These are phyloP conservation scores for Prosopis cineraria DNA, from an alignment of 306 rosid species.

Conservation along the genomic window DNA sequence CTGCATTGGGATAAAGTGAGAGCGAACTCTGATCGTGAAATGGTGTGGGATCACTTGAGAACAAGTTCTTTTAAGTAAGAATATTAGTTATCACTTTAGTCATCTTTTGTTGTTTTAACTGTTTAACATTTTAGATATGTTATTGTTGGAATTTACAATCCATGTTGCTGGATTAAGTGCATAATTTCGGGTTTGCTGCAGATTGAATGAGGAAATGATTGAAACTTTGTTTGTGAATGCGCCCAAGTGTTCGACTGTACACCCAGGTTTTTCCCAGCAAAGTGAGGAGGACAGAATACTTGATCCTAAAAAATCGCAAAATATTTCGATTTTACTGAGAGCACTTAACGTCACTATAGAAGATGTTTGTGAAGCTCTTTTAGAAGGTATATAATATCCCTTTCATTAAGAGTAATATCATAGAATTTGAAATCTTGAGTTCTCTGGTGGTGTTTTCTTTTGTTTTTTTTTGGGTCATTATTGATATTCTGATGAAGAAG, in stretches of 20 bases:
- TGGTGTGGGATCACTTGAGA: conserved; percentile 99
- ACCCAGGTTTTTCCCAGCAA: conserved; percentile 43
- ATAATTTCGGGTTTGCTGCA: conserved; percentile 45
- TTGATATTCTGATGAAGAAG: background rate
- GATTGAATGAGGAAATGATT: conserved; percentile 94
- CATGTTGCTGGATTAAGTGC: conserved; percentile 32
- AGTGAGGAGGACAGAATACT: conserved; percentile 72
- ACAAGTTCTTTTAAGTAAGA: conserved; percentile 93
- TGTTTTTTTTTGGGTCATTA: too few species aligned
- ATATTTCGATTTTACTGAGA: conserved; percentile 82
- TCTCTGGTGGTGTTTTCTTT: background rate
- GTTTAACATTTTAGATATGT: conserved; percentile 16
- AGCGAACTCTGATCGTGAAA: conserved; percentile 94
- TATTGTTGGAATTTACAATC: conserved; percentile 19
- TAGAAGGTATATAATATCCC: conserved; percentile 62
- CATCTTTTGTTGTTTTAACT: background rate
- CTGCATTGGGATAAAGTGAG: conserved; percentile 99
- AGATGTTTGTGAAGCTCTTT: conserved; percentile 90
- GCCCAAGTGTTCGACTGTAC: conserved; percentile 57
- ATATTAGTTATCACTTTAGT: background rate
- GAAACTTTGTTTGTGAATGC: conserved; percentile 83
- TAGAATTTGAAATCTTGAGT: background rate
- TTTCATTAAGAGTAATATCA: background rate
- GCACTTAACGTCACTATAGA: conserved; percentile 90
- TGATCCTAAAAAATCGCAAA: conserved; percentile 96